Conservation (phyloP, 1,284 basidiomycete species). For the Trichosporon sp. region DNA sequence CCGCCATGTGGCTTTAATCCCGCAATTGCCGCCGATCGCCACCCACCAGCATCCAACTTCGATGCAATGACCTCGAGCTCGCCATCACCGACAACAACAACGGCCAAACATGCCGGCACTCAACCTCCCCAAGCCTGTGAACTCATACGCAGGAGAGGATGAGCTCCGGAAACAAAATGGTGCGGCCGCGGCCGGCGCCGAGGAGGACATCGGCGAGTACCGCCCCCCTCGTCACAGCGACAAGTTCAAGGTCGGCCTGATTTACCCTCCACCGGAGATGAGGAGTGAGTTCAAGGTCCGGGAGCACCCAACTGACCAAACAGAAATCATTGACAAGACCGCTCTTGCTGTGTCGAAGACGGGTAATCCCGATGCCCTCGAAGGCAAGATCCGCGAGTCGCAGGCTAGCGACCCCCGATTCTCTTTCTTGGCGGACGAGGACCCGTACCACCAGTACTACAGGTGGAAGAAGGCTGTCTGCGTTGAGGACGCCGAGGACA, state of each 20-base stretch:
- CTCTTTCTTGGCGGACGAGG: constrained; percentile 85
- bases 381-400: constrained; percentile 92
- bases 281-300: constrained; percentile 66
- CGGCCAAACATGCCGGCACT: constrained; percentile 38
- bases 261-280: constrained; percentile 88
- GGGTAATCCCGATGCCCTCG: constrained; percentile 82
- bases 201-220: constrained; percentile 42
- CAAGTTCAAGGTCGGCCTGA: constrained; percentile 77
- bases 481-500: constrained; percentile 67
- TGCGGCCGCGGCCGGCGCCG: constrained; percentile 31
- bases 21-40: constrained; percentile 11
- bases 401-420: constrained; percentile 95
- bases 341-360: constrained; percentile 90
- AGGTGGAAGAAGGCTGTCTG: constrained; percentile 78
- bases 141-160: constrained; percentile 53
- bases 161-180: constrained; percentile 44
- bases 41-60: neutral
- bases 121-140: constrained; percentile 55
- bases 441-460: constrained; percentile 98
- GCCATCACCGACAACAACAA: constrained; percentile 10
- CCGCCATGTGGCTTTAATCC: constrained; percentile 14
- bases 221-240: constrained; percentile 58
- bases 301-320: constrained; percentile 22
- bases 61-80: neutral
- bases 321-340: constrained; percentile 94